Percentiles rank a stretch among this genome's conserved stretches.
phyloP scores from a whole-genome alignment of 179 eudicot species.

The Beta lomatogona region DNA sequence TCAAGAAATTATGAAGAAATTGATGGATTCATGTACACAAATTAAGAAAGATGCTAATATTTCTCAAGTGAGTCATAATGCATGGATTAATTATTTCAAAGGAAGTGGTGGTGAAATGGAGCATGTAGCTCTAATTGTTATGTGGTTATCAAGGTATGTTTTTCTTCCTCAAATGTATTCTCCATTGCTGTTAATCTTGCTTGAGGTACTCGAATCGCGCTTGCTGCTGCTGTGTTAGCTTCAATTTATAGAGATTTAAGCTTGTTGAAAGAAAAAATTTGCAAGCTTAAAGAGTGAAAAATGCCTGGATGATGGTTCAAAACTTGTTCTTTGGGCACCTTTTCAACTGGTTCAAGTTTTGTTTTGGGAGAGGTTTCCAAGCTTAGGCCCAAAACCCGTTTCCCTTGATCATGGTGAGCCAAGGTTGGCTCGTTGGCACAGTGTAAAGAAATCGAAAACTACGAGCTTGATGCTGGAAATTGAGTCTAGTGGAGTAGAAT shows the following conservation, averaged over 20 bases:
- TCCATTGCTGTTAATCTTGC: conserved; percentile 41
- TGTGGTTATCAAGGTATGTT: conserved; percentile 12
- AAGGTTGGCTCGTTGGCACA: conserved; percentile 39
- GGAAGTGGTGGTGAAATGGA: conserved; percentile 10
- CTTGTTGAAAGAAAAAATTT: conserved; percentile 27
- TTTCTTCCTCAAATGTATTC: conserved; percentile 8
- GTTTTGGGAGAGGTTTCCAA: conserved; percentile 49
- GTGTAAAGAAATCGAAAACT: not conserved
- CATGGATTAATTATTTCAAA: conserved; percentile 4
- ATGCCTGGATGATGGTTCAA: not conserved
- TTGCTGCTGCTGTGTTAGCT: not conserved
- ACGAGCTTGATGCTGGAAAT: conserved; percentile 10
- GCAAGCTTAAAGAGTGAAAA: not conserved
- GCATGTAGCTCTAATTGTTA: not conserved
- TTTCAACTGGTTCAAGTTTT: conserved; percentile 41
- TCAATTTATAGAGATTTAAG: conserved; percentile 37
- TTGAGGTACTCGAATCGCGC: conserved; percentile 20
- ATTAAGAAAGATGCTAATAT: not conserved
- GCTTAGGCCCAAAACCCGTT: conserved; percentile 27
- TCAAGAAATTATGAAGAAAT: not conserved
- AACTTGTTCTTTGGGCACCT: conserved; percentile 22
- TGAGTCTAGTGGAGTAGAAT: conserved; percentile 23
- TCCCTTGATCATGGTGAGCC: conserved; percentile 6
- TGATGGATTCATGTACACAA: not conserved
- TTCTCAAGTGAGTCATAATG: not conserved